Base-by-base conservation (phyloP, 805 yeast species). In the Monosporozyma yasuniensis region DNA sequence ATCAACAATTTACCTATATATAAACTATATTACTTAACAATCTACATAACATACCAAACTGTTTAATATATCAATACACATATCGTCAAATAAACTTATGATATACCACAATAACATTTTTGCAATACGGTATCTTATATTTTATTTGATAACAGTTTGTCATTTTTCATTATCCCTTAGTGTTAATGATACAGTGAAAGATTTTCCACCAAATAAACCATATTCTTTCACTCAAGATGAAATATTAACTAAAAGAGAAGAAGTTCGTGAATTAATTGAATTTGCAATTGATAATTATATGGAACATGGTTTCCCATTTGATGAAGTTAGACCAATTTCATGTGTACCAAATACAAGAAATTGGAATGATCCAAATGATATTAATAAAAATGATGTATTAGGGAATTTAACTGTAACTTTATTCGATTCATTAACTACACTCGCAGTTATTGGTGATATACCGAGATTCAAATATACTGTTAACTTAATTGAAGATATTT, bases 351-450 rank as follows among this genome's bases (percentile, higher is more conserved):
- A 79, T 47, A 84, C 81, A 3, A 79, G 88, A 11, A 88, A 87
- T 59, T 73, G 69, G 51, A 66, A 65, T 0, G 72, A 84, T 56
- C 60, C 73, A 1, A 59, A 65, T 6, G 82, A 88, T 58, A 71
- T 77, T 2, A 78, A 77, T 21, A 70, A 84, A 43, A 88, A 87
- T 61, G 98, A 90, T 61, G 93, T 84, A 0, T 64, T 88, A 69
- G 97, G 97, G 0, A 88, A 88, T 58, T 82, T 80, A 50, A 79
- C 95, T 0, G 75, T 83, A 56, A 87, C 96, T 0, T 66, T 89
- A 44, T 69, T 90, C 25, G 98, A 90, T 64, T 75, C 85, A 12
- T 63, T 91, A 39, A 96, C 93, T 53, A 81, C 91, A 12, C 76
- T 86, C 52, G 82, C 90, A 5, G 74, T 90, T 0, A 69, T 89